These are phyloP conservation scores for Cynanchum wilfordii DNA, from an alignment of 257 asterid genomes.

Conservation along the genomic window DNA sequence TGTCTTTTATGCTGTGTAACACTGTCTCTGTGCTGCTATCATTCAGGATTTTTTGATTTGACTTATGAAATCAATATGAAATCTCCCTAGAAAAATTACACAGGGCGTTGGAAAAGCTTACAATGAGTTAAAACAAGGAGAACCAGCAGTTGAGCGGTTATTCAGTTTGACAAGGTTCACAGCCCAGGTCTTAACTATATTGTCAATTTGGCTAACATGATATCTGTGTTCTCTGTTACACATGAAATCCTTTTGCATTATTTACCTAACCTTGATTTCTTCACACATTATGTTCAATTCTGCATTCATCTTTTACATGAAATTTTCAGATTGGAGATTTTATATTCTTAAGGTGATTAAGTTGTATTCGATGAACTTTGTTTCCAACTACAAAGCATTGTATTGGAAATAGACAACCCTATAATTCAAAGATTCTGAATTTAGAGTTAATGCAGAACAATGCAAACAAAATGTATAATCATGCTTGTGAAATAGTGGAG, in stretches of 20 bases:
- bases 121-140: slow-evolving; percentile 94
- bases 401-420: background rate
- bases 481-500: background rate
- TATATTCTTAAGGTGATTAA: background rate
- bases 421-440: background rate
- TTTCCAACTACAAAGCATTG: background rate
- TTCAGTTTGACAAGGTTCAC: slow-evolving; percentile 56
- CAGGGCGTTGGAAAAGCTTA: slow-evolving; percentile 91
- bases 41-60: slow-evolving; percentile 32
- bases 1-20: background rate
- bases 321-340: background rate
- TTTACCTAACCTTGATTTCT: too few relatives aligned
- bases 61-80: slow-evolving; percentile 23
- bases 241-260: background rate
- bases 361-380: background rate
- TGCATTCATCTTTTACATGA: background rate
- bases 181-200: slow-evolving; percentile 44
- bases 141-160: slow-evolving; percentile 89
- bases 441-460: background rate
- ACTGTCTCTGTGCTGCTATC: slow-evolving; percentile 18
- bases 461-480: background rate
- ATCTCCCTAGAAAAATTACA: slow-evolving; percentile 33
- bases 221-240: background rate
- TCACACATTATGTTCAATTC: background rate
- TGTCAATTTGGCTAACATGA: background rate